phyloP scores from a whole-genome alignment of 768 basidiomycete genomes.

The Leucocoprinus sp. region DNA sequence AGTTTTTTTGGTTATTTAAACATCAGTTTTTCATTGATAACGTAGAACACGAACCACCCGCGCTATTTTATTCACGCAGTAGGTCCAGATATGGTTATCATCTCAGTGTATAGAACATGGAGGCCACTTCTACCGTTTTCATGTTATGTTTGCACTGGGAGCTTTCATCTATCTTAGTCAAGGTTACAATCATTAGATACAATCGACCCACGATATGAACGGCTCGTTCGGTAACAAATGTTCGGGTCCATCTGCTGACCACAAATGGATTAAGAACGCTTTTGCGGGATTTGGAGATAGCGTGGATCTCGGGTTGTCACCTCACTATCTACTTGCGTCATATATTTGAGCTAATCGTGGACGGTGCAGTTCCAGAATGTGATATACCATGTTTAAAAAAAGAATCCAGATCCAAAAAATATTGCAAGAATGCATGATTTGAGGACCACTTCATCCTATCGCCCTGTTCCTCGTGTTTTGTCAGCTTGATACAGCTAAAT shows the following conservation, averaged over 20 bases:
- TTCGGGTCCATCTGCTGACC: conserved; percentile 1
- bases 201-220: conserved; percentile 8
- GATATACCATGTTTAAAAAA: too few species aligned
- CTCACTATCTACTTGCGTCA: too few species aligned
- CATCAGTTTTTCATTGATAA: too few species aligned
- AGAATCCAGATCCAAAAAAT: too few species aligned
- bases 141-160: neutral
- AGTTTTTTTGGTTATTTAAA: too few species aligned
- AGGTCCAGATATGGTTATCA: conserved; percentile 1
- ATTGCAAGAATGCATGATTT: too few species aligned
- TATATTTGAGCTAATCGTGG: too few species aligned
- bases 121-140: neutral
- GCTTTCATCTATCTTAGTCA: neutral
- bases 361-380: too few species aligned
- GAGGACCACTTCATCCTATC: too few species aligned
- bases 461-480: too few species aligned
- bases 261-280: neutral
- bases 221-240: neutral
- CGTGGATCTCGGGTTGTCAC: neutral
- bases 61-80: neutral
- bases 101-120: conserved; percentile 1
- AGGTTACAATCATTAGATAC: neutral
- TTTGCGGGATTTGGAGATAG: neutral
- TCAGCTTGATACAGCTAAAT: too few species aligned
- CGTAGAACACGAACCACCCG: neutral